Conservation (phyloP, 2,329 filamentous ascomycete genomes). For the Talaromyces amestolkiae region DNA sequence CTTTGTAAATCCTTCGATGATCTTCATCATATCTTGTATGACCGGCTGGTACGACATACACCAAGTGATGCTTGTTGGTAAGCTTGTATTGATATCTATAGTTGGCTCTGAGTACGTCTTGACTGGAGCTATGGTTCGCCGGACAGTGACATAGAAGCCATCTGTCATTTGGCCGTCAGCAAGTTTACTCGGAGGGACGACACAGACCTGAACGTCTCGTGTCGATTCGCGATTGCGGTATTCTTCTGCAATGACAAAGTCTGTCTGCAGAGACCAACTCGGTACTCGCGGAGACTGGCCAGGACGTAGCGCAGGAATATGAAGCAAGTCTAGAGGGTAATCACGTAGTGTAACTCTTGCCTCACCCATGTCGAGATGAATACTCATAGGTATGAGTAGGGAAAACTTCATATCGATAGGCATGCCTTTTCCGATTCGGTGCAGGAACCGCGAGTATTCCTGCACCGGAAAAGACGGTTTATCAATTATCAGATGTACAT, state of each 20-base stretch:
- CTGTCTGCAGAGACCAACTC: slow-evolving; percentile 78
- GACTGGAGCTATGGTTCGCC: slow-evolving; percentile 86
- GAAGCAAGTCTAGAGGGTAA: slow-evolving; percentile 87
- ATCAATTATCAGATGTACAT: slow-evolving; percentile 80
- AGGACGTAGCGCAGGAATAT: slow-evolving; percentile 78
- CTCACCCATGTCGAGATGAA: slow-evolving; percentile 88
- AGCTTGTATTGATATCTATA: slow-evolving; percentile 87
- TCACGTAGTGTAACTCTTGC: slow-evolving; percentile 82
- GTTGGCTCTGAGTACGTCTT: slow-evolving; percentile 94
- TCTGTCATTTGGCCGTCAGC: slow-evolving; percentile 57
- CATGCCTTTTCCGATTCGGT: slow-evolving; percentile 94
- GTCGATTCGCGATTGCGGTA: slow-evolving; percentile 77
- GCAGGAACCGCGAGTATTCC: slow-evolving; percentile 78
- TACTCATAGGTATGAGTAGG: slow-evolving; percentile 82
- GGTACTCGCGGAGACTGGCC: slow-evolving; percentile 76
- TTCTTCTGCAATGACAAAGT: slow-evolving; percentile 96
- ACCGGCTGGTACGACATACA: slow-evolving; percentile 96
- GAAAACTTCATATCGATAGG: slow-evolving; percentile 87
- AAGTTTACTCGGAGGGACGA: slow-evolving; percentile 68
- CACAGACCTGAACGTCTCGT: slow-evolving; percentile 74
- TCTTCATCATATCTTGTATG: slow-evolving; percentile 99
- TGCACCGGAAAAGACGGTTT: slow-evolving; percentile 87
- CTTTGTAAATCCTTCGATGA: slow-evolving; percentile 95
- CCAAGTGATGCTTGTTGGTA: slow-evolving; percentile 94
- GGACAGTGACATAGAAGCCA: slow-evolving; percentile 79